These are phyloP conservation scores for Hymenoscyphus linearis DNA, from an alignment of 2,329 filamentous ascomycete genomes.

Conservation along the genomic window DNA sequence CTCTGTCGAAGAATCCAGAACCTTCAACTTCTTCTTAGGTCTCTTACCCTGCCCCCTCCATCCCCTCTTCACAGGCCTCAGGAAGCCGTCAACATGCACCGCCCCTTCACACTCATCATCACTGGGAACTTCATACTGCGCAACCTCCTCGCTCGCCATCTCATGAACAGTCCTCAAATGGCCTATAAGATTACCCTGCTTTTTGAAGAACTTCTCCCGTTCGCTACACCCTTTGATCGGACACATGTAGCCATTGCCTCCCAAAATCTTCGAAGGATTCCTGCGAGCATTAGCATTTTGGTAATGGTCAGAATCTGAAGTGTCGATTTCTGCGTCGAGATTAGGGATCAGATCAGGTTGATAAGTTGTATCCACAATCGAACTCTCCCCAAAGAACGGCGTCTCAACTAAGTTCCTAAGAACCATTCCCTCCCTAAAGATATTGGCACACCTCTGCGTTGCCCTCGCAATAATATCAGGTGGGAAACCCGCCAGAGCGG, in stretches of 20 bases:
- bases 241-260: slow-evolving; percentile 28
- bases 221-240: slow-evolving; percentile 35
- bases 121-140: slow-evolving; percentile 38
- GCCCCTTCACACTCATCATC: slow-evolving; percentile 50
- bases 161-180: slow-evolving; percentile 44
- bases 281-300: neutral
- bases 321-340: slow-evolving; percentile 3
- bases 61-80: slow-evolving; percentile 44
- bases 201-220: slow-evolving; percentile 34
- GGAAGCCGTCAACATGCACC: slow-evolving; percentile 64
- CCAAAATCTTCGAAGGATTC: no score
- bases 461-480: slow-evolving; percentile 60
- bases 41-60: slow-evolving; percentile 13
- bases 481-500: slow-evolving; percentile 68
- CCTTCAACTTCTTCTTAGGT: slow-evolving; percentile 12
- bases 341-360: slow-evolving; percentile 24
- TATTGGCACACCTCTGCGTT: slow-evolving; percentile 64
- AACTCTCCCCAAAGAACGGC: slow-evolving; percentile 11
- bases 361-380: slow-evolving; percentile 19
- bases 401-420: slow-evolving; percentile 33
- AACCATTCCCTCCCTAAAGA: slow-evolving; percentile 70
- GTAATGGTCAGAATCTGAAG: neutral
- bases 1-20: neutral
- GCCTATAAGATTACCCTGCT: slow-evolving; percentile 34
- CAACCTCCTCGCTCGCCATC: slow-evolving; percentile 43